Percentiles rank a stretch among this genome's conserved stretches.
Evolutionary conservation across 2,329 filamentous ascomycete genomes (phyloP).

Genomic region (Pseudogymnoascus sp.): DNA sequence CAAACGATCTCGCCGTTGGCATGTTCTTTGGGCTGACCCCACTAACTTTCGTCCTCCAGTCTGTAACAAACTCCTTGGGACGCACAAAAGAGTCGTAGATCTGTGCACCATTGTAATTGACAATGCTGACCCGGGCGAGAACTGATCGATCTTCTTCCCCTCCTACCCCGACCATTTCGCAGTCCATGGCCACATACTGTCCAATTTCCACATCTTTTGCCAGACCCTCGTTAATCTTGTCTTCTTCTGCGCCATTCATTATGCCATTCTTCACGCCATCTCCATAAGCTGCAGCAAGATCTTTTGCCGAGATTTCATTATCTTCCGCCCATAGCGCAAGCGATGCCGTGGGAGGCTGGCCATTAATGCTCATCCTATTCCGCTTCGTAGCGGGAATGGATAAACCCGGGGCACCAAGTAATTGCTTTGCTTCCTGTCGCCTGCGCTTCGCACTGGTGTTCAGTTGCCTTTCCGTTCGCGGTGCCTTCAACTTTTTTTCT

Average conservation of each 20-base stretch:
- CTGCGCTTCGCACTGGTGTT: constrained; percentile 29
- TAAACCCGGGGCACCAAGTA: constrained; percentile 11
- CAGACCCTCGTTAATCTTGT: constrained; percentile 57
- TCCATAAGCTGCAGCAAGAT: constrained; percentile 55
- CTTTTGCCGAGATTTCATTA: constrained; percentile 53
- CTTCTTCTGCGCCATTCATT: constrained; percentile 38
- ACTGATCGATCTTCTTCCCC: constrained; percentile 62
- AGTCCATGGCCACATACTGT: constrained; percentile 90
- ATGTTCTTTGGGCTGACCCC: constrained; percentile 73
- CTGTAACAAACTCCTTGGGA: constrained; percentile 69
- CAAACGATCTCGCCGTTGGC: constrained; percentile 60
- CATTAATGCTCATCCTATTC: constrained; percentile 46
- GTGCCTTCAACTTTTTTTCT: constrained; percentile 27
- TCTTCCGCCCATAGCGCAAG: constrained; percentile 55
- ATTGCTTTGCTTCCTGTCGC: constrained; percentile 24
- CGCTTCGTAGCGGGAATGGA: constrained; percentile 10
- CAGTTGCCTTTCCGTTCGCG: constrained; percentile 24
- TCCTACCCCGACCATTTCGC: constrained; percentile 94
- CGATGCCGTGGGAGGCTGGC: constrained; percentile 40
- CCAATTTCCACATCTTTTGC: constrained; percentile 61
- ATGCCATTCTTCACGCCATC: constrained; percentile 44
- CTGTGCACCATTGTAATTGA: constrained; percentile 89
- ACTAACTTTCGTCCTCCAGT: constrained; percentile 84
- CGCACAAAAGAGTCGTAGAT: constrained; percentile 91
- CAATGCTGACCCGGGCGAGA: constrained; percentile 79